Conservation (phyloP, 257 asterid species). For the Rhazya stricta region DNA sequence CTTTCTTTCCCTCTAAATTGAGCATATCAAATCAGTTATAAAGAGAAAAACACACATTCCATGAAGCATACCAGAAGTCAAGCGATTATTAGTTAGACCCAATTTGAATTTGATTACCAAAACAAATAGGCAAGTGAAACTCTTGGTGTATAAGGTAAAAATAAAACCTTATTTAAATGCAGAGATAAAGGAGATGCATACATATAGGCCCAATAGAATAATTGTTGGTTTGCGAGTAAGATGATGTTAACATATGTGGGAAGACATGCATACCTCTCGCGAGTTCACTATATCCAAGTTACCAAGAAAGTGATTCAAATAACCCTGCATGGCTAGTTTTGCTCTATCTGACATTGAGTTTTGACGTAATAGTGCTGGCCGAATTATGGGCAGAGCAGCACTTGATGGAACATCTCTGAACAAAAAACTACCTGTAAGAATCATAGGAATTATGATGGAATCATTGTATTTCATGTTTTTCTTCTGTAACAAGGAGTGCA, state of each 20-base stretch:
- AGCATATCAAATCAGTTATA: too few species aligned
- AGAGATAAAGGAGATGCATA: background rate
- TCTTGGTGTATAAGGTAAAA: background rate
- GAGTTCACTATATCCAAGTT: constrained; percentile 87
- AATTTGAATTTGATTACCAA: background rate
- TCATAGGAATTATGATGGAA: constrained; percentile 65
- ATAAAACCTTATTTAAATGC: background rate
- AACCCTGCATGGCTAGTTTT: constrained; percentile 91
- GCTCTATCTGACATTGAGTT: constrained; percentile 86
- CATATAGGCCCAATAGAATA: background rate
- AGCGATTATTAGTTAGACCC: background rate
- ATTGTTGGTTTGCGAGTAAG: background rate
- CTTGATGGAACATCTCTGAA: constrained; percentile 99
- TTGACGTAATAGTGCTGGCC: constrained; percentile 93
- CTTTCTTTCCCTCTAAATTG: background rate
- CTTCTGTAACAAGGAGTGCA: constrained; percentile 25
- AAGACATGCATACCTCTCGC: constrained; percentile 56
- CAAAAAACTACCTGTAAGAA: constrained; percentile 98
- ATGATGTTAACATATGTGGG: background rate
- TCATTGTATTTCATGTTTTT: constrained; percentile 32
- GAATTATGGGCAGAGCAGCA: constrained; percentile 90
- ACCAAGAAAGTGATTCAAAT: constrained; percentile 87
- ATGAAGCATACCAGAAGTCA: background rate
- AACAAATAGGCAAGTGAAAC: background rate
- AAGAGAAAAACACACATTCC: background rate